phyloP scores from a whole-genome alignment of 2,329 filamentous ascomycete species.

The Ophiocordyceps camponoti-saundersi region DNA sequence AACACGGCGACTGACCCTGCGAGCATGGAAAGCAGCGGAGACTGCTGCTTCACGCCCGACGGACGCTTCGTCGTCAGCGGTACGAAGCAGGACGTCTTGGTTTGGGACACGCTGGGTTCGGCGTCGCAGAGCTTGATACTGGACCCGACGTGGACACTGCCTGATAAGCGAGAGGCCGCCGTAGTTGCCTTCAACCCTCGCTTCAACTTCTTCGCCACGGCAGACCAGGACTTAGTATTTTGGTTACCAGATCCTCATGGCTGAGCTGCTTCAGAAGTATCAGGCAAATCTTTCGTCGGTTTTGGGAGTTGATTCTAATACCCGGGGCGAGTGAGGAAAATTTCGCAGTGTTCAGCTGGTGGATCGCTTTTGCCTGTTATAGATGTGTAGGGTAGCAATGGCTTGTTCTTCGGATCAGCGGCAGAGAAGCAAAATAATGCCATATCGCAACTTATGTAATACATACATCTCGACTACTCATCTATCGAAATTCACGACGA shows the following conservation, averaged over 20 bases:
- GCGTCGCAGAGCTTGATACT: slow-evolving; percentile 39
- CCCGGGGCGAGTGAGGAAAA: background rate
- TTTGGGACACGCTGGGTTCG: slow-evolving; percentile 65
- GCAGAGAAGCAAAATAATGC: no score
- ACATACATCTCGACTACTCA: background rate
- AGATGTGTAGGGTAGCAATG: no score
- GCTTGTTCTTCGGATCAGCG: no score
- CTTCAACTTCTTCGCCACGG: slow-evolving; percentile 81
- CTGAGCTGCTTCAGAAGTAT: background rate
- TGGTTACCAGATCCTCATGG: slow-evolving; percentile 54
- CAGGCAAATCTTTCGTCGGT: background rate
- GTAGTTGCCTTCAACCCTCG: slow-evolving; percentile 79
- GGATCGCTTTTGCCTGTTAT: no score
- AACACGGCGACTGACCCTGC: slow-evolving; percentile 16
- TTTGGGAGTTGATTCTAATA: background rate
- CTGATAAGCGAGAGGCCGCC: slow-evolving; percentile 51
- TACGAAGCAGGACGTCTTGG: slow-evolving; percentile 53
- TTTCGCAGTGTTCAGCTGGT: no score
- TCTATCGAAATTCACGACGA: background rate
- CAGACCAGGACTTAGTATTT: slow-evolving; percentile 68
- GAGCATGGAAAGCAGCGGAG: slow-evolving; percentile 45
- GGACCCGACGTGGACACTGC: slow-evolving; percentile 45
- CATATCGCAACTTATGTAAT: background rate
- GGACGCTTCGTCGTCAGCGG: slow-evolving; percentile 79
- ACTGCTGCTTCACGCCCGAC: slow-evolving; percentile 80